Evolutionary conservation across 208 protist species (phyloP).

Genomic region (Acanthamoeba sp.): DNA sequence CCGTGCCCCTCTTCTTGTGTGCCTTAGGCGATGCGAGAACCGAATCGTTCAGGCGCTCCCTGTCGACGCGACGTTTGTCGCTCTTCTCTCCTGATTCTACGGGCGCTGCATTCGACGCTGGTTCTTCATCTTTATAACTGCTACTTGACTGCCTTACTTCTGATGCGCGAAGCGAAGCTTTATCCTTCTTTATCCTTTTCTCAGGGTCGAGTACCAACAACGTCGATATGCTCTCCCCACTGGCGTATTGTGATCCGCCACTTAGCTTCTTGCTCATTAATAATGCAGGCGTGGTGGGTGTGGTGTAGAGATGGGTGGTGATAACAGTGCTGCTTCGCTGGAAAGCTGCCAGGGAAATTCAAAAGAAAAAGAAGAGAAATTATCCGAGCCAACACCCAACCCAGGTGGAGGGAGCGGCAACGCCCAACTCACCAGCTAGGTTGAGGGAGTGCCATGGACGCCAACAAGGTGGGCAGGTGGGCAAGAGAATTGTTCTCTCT

Average conservation of each 20-base stretch:
- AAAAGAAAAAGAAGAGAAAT: not conserved
- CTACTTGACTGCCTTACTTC: not conserved
- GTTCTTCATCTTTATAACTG: not conserved
- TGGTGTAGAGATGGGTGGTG: not conserved
- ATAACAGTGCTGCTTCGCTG: not conserved
- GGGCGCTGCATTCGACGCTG: not conserved
- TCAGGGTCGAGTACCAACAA: not conserved
- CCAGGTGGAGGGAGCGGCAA: no score
- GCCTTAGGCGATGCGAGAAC: not conserved
- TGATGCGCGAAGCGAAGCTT: not conserved
- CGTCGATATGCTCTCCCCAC: conserved; percentile 25
- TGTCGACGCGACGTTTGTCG: not conserved
- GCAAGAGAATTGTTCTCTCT: not conserved
- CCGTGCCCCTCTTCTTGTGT: not conserved
- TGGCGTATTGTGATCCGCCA: conserved; percentile 34
- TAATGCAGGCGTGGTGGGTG: not conserved
- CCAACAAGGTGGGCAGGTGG: not conserved
- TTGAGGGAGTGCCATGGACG: no score
- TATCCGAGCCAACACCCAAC: no score
- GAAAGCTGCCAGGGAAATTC: not conserved
- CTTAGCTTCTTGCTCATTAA: conserved; percentile 44
- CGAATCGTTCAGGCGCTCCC: not conserved
- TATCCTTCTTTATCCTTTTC: conserved; percentile 1
- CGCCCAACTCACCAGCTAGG: no score
- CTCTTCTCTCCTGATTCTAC: not conserved